Percentiles rank a stretch among this genome's conserved stretches.
Evolutionary conservation across 2,329 filamentous ascomycete genomes (phyloP).

Genomic region (Mycocentrospora acerina): DNA sequence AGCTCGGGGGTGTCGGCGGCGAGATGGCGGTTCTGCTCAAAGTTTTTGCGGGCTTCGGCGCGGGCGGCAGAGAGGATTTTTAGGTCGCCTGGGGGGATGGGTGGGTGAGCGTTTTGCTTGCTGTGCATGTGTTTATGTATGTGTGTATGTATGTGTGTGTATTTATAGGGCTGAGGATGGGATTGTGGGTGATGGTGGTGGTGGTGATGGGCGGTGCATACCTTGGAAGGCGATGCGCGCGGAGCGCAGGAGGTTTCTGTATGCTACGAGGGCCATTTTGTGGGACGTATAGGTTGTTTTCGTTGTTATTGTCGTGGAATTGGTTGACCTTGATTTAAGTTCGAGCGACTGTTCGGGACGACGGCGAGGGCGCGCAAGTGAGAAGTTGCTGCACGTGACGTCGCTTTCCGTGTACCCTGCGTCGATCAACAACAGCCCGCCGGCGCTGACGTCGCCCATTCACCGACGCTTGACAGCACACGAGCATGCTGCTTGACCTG

Average conservation of each 20-base stretch:
- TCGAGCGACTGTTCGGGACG: no score
- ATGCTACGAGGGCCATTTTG: conserved; percentile 69
- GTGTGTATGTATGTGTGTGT: no score
- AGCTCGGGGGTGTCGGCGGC: conserved; percentile 60
- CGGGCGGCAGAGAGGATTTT: conserved; percentile 70
- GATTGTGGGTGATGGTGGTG: no score
- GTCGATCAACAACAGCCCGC: conserved; percentile 21
- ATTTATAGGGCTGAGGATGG: no score
- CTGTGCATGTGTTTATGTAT: conserved; percentile 7
- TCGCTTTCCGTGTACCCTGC: conserved; percentile 22
- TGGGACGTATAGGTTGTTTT: conserved; percentile 19
- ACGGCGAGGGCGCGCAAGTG: conserved; percentile 10
- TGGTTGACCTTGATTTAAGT: no score
- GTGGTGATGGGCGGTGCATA: no score
- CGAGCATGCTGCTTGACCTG: conserved; percentile 31
- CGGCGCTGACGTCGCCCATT: conserved; percentile 20
- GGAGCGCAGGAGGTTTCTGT: conserved; percentile 78
- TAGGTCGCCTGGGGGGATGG: conserved; percentile 76
- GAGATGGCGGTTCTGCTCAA: conserved; percentile 67
- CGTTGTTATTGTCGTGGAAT: no score
- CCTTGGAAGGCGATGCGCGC: conserved; percentile 81
- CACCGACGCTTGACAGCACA: conserved; percentile 10
- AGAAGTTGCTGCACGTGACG: conserved; percentile 25
- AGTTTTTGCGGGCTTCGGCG: conserved; percentile 69
- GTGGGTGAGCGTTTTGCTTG: no score